phyloP scores from a whole-genome alignment of 78 protist species.

The Protostelium mycophagum region DNA sequence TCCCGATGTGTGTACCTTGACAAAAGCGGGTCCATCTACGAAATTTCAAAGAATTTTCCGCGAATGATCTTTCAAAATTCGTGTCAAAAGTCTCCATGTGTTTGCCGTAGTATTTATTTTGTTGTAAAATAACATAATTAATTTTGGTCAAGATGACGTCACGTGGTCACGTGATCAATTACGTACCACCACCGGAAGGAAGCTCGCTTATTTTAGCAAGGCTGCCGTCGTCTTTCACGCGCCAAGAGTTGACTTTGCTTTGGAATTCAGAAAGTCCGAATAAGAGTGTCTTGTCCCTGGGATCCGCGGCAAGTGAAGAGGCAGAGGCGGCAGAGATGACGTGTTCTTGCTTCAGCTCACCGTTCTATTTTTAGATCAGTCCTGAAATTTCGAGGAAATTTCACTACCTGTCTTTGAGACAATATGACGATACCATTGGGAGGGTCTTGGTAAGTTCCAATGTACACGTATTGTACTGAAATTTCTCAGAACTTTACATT shows the following conservation, averaged over 20 bases:
- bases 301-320: neutral
- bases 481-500: too few species aligned
- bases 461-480: too few species aligned
- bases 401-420: neutral
- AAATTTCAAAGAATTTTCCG: too few species aligned
- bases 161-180: too few species aligned
- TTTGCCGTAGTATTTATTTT: neutral
- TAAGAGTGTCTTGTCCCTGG: too few species aligned
- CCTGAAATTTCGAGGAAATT: neutral
- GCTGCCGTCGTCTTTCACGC: neutral
- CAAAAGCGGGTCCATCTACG: neutral
- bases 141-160: too few species aligned
- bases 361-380: neutral
- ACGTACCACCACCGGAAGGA: neutral
- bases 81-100: too few species aligned
- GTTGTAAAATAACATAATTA: neutral
- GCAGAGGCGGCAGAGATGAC: neutral
- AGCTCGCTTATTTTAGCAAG: neutral
- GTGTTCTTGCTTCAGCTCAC: neutral
- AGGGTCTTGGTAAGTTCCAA: neutral
- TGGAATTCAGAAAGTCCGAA: neutral
- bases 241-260: neutral
- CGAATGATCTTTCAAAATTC: too few species aligned
- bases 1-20: neutral
- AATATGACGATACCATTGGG: neutral